Percentiles rank a stretch among this genome's conserved stretches.
phyloP scores from a whole-genome alignment of 768 basidiomycete species.

The Russula griseocarnosa region DNA sequence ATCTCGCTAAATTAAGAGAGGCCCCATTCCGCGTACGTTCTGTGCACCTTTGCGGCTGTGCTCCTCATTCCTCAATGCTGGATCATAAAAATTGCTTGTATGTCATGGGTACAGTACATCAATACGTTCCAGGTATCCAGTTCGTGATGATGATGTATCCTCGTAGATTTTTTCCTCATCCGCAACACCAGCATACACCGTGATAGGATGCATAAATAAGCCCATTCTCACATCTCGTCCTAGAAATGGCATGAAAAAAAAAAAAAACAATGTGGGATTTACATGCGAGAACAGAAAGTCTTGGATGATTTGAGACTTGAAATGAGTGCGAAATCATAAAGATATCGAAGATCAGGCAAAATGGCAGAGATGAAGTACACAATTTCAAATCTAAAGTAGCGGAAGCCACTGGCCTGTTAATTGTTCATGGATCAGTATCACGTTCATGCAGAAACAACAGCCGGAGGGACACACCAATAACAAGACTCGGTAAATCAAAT shows the following conservation, averaged over 20 bases:
- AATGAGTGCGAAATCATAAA: conserved; percentile 18
- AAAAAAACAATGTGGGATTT: neutral
- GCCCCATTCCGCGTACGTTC: too few species aligned
- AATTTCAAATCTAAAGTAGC: conserved; percentile 47
- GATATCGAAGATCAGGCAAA: conserved; percentile 8
- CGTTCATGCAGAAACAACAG: neutral
- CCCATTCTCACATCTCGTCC: neutral
- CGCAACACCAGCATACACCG: too few species aligned
- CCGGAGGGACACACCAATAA: conserved; percentile 58
- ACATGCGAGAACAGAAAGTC: neutral
- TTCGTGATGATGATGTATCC: too few species aligned
- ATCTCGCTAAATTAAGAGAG: too few species aligned
- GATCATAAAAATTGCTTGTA: too few species aligned
- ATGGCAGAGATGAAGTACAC: neutral
- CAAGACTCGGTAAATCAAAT: conserved; percentile 84
- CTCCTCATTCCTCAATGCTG: too few species aligned
- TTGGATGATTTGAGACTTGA: neutral
- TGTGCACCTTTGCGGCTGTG: too few species aligned
- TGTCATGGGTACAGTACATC: too few species aligned
- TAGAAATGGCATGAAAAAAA: neutral
- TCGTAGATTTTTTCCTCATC: too few species aligned
- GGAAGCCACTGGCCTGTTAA: conserved; percentile 81
- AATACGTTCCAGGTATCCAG: too few species aligned
- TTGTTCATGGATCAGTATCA: neutral
- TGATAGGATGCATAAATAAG: too few species aligned